A percentile compares a stretch with the other conserved stretches of the same genome.
phyloP scores from a whole-genome alignment of 164 flowering plant species.

The Brasenia schreberi region DNA sequence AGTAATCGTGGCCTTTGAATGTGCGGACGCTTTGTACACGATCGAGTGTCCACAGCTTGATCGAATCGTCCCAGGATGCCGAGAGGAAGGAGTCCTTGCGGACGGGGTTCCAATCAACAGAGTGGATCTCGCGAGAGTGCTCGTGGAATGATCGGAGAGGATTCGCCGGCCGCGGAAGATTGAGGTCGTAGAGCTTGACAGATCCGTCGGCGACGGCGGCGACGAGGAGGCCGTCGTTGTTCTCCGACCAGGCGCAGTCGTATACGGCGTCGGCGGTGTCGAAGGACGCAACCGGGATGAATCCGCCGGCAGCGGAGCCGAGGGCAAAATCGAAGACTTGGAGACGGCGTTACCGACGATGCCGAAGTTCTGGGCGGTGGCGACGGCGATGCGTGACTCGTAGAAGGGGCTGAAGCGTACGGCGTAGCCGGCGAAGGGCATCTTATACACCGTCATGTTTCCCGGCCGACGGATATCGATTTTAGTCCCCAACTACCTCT shows the following conservation, averaged over 20 bases:
- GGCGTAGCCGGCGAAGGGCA: conserved; percentile 87
- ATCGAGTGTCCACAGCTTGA: conserved; percentile 85
- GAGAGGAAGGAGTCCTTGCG: conserved; percentile 79
- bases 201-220: conserved; percentile 94
- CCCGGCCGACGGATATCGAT: too few species aligned
- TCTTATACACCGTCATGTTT: conserved; percentile 65
- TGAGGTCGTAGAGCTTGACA: conserved; percentile 71
- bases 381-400: conserved; percentile 86
- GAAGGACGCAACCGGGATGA: conserved; percentile 43
- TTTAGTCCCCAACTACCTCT: too few species aligned
- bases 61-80: conserved; percentile 80
- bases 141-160: conserved; percentile 75
- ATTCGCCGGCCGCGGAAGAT: conserved; percentile 56
- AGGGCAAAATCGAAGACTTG: conserved; percentile 73
- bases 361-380: conserved; percentile 94
- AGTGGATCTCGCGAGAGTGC: conserved; percentile 82
- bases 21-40: conserved; percentile 70
- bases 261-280: conserved; percentile 92
- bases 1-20: conserved; percentile 82
- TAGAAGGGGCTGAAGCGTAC: conserved; percentile 93
- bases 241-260: conserved; percentile 86
- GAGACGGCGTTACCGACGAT: conserved; percentile 88
- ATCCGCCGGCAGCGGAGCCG: conserved; percentile 3
- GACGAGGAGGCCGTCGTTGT: conserved; percentile 69
- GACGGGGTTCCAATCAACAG: conserved; percentile 72